Conservation (phyloP, 148 eudicot species). For the Nepenthes gracilis region DNA sequence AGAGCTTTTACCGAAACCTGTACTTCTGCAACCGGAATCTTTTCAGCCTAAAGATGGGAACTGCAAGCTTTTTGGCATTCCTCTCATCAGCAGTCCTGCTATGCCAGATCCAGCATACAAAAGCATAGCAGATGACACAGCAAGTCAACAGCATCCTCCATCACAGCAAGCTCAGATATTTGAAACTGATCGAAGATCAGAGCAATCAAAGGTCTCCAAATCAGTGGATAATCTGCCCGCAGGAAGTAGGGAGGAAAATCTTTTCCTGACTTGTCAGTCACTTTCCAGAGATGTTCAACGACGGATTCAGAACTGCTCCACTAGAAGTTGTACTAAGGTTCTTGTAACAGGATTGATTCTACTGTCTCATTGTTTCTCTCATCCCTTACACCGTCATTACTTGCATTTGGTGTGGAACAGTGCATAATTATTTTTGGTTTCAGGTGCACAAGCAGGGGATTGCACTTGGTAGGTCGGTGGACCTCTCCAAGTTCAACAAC, state of each 20-base stretch:
- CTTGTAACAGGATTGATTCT: background rate
- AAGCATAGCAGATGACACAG: conserved; percentile 19
- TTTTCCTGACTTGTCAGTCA: conserved; percentile 17
- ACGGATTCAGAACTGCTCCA: conserved; percentile 44
- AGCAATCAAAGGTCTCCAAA: conserved; percentile 39
- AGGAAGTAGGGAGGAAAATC: conserved; percentile 41
- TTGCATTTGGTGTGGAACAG: background rate
- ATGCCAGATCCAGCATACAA: conserved; percentile 19
- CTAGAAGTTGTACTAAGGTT: conserved; percentile 97
- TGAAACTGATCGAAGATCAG: conserved; percentile 39
- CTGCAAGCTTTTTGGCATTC: conserved; percentile 80
- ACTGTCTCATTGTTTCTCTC: background rate
- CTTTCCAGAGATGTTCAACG: conserved; percentile 28
- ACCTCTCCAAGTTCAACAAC: conserved; percentile 68
- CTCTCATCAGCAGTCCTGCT: conserved; percentile 36
- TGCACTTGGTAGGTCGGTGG: conserved; percentile 94
- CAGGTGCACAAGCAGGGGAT: conserved; percentile 96
- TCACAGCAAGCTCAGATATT: conserved; percentile 21
- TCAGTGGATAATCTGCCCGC: conserved; percentile 24
- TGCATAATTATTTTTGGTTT: conserved; percentile 2
- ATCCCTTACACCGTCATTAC: background rate
- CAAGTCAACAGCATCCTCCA: conserved; percentile 15
- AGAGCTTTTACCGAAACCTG: conserved; percentile 31
- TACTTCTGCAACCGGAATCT: conserved; percentile 22
- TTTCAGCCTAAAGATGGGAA: conserved; percentile 50